A percentile compares a stretch with the other conserved stretches of the same genome.
phyloP scores from a whole-genome alignment of 2,329 filamentous ascomycete genomes.

The Cryphonectria radicalis region DNA sequence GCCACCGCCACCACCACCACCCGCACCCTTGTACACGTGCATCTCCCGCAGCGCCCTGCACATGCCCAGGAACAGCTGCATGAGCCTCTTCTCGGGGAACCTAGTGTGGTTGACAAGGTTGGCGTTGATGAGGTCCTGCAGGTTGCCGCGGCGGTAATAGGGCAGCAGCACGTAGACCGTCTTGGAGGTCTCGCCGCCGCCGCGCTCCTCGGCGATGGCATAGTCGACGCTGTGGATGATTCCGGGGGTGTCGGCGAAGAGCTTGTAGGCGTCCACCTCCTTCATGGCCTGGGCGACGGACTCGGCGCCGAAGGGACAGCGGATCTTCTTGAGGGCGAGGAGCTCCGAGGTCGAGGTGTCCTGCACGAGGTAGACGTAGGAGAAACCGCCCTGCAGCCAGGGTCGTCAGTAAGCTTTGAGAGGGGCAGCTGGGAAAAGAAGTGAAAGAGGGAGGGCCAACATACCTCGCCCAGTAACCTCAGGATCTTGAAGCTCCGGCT shows the following conservation, averaged over 20 bases:
- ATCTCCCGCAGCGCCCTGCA: conserved; percentile 86
- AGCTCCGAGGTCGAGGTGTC: conserved; percentile 82
- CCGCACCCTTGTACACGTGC: conserved; percentile 78
- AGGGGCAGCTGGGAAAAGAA: background rate
- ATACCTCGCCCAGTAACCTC: conserved; percentile 87
- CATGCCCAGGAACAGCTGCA: conserved; percentile 90
- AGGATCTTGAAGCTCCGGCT: conserved; percentile 93
- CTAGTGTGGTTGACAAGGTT: conserved; percentile 93
- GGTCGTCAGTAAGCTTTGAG: background rate
- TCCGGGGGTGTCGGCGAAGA: conserved; percentile 81
- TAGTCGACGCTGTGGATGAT: conserved; percentile 89
- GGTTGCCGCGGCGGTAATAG: conserved; percentile 92
- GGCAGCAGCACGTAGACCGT: conserved; percentile 96
- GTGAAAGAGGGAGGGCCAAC: conserved; percentile 31
- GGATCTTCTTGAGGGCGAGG: conserved; percentile 97
- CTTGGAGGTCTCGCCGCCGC: conserved; percentile 68
- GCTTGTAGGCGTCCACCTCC: conserved; percentile 94
- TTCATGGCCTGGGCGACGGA: conserved; percentile 93
- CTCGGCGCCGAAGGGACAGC: conserved; percentile 96
- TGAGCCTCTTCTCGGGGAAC: conserved; percentile 86
- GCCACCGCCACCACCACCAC: conserved; percentile 25
- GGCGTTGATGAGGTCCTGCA: conserved; percentile 98
- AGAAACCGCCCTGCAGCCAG: conserved; percentile 81
- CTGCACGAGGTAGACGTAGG: conserved; percentile 98
- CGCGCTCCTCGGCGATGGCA: conserved; percentile 75